phyloP scores from a whole-genome alignment of 352 stramenopile genomes.

The Pythium sukuiense region DNA sequence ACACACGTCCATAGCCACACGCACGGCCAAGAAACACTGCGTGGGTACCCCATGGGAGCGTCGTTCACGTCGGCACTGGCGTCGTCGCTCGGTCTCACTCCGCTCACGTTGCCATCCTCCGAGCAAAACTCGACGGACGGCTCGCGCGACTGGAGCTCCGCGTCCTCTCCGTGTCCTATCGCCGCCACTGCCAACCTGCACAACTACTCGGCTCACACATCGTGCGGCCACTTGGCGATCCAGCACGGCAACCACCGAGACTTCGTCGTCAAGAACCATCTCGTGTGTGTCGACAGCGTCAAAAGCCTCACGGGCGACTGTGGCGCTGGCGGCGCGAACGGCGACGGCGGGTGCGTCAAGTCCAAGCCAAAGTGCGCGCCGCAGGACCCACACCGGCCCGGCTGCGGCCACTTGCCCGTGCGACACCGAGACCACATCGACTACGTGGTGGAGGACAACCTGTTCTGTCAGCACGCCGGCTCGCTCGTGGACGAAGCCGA shows the following conservation, averaged over 20 bases:
- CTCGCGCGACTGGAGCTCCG: not conserved
- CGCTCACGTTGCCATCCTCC: not conserved
- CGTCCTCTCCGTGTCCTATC: slow-evolving; percentile 19
- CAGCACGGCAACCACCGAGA: slow-evolving; percentile 78
- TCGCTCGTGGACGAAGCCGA: slow-evolving; percentile 50
- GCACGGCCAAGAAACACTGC: slow-evolving; percentile 4
- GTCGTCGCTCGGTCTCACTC: not conserved
- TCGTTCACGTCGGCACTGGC: slow-evolving; percentile 10
- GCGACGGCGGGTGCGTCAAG: slow-evolving; percentile 18
- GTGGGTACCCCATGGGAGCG: not conserved
- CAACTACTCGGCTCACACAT: slow-evolving; percentile 61
- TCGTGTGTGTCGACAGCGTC: slow-evolving; percentile 76
- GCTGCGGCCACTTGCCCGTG: slow-evolving; percentile 70
- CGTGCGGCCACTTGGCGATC: slow-evolving; percentile 75
- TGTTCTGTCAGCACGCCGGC: slow-evolving; percentile 69
- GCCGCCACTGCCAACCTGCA: slow-evolving; percentile 41
- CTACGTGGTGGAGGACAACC: slow-evolving; percentile 80
- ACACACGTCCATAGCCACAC: not conserved
- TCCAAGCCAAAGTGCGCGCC: slow-evolving; percentile 22
- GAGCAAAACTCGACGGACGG: slow-evolving; percentile 4
- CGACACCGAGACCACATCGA: slow-evolving; percentile 82
- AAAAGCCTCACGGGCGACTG: slow-evolving; percentile 43
- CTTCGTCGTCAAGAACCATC: slow-evolving; percentile 82
- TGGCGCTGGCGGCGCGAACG: slow-evolving; percentile 20
- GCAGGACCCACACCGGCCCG: slow-evolving; percentile 55